These are phyloP conservation scores for Fusarium austroafricanum DNA, from an alignment of 2,329 filamentous ascomycete species.

Conservation along the genomic window DNA sequence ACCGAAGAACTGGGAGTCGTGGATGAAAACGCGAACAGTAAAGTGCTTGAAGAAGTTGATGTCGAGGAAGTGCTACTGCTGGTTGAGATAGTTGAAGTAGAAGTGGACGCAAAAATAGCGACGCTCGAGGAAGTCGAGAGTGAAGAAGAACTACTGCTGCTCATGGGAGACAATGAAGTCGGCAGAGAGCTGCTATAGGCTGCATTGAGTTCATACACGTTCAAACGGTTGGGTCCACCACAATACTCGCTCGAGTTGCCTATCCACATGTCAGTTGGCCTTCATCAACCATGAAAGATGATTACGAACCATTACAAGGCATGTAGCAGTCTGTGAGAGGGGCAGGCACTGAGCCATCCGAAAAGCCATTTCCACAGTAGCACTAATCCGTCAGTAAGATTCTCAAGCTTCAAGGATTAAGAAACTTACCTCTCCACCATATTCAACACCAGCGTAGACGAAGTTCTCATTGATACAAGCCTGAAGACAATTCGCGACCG, in stretches of 20 bases:
- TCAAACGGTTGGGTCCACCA: constrained; percentile 51
- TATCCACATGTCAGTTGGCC: constrained; percentile 1
- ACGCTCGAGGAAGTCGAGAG: not conserved
- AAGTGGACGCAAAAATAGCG: fast-evolving
- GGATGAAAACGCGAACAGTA: no score
- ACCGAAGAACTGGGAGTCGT: no score
- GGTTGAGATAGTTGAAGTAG: not conserved
- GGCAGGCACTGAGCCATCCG: constrained; percentile 46
- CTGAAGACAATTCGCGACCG: constrained; percentile 50
- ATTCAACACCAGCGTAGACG: constrained; percentile 52
- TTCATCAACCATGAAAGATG: fast-evolving
- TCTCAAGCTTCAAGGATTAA: fast-evolving
- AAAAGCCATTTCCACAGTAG: constrained; percentile 51
- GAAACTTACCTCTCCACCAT: constrained; percentile 52
- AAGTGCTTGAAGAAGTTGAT: fast-evolving
- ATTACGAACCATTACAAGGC: constrained; percentile 48
- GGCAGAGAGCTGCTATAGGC: constrained; percentile 13
- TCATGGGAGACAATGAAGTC: not conserved
- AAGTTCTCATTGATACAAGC: constrained; percentile 48
- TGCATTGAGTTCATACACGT: constrained; percentile 49
- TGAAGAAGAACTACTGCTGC: not conserved
- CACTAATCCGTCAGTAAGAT: constrained; percentile 37
- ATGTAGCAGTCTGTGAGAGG: constrained; percentile 50
- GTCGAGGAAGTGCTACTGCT: not conserved
- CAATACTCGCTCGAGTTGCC: constrained; percentile 53